A percentile compares a stretch with the other conserved stretches of the same genome.
phyloP scores from a whole-genome alignment of 768 basidiomycete species.

The Mycena polygramma region DNA sequence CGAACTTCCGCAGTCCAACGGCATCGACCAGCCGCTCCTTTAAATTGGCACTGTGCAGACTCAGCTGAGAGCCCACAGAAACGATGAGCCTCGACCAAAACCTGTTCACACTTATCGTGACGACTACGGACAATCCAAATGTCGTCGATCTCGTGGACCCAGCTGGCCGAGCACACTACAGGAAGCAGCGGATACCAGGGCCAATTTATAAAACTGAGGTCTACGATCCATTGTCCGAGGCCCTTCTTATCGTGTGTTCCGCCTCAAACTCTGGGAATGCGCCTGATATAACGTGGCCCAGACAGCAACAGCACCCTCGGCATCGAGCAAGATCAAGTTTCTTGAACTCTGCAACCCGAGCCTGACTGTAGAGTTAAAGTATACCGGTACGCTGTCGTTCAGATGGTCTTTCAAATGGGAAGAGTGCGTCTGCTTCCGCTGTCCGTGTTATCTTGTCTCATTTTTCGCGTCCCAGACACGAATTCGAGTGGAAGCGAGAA shows the following conservation, averaged over 20 bases:
- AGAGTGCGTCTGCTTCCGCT: slow-evolving; percentile 65
- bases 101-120: slow-evolving; percentile 82
- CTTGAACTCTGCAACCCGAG: slow-evolving; percentile 84
- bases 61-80: background rate
- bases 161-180: slow-evolving; percentile 74
- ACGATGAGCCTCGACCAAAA: slow-evolving; percentile 89
- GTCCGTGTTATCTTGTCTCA: background rate
- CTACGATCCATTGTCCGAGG: slow-evolving; percentile 80
- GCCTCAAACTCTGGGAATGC: background rate
- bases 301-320: slow-evolving; percentile 72
- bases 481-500: slow-evolving; percentile 89
- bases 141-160: slow-evolving; percentile 81
- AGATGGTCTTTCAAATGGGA: slow-evolving; percentile 89
- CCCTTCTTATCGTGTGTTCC: slow-evolving; percentile 62
- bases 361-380: slow-evolving; percentile 76
- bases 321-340: slow-evolving; percentile 79
- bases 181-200: slow-evolving; percentile 69
- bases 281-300: background rate
- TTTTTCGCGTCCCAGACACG: slow-evolving; percentile 62
- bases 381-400: slow-evolving; percentile 79
- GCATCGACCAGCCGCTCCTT: slow-evolving; percentile 2
- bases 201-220: slow-evolving; percentile 74
- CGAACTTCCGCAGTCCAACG: slow-evolving; percentile 20
- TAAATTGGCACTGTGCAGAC: background rate
- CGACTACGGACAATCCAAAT: slow-evolving; percentile 67